These are phyloP conservation scores for Microglena sp. DNA, from an alignment of 139 green algal species.

Conservation along the genomic window DNA sequence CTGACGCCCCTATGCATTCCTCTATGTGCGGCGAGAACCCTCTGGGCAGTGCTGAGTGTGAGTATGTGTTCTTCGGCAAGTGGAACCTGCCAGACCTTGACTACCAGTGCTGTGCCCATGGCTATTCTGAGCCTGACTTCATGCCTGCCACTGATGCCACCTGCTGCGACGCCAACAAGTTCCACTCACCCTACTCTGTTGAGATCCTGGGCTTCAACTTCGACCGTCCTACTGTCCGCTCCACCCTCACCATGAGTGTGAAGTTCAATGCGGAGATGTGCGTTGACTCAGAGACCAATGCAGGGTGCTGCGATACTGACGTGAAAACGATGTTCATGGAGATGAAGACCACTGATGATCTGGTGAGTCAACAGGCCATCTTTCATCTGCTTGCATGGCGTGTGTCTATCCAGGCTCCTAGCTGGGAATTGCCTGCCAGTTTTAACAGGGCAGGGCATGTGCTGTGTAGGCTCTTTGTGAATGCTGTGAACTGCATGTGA, in stretches of 20 bases:
- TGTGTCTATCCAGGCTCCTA: no score
- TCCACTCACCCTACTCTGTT: constrained; percentile 24
- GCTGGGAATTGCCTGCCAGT: no score
- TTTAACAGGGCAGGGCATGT: no score
- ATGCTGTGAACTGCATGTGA: no score
- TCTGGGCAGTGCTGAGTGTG: constrained; percentile 19
- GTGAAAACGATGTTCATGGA: constrained; percentile 25
- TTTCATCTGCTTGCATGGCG: no score
- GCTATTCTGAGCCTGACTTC: constrained; percentile 9
- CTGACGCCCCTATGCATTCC: no score
- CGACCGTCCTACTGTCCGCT: neutral
- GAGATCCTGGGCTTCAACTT: neutral
- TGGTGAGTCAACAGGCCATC: no score
- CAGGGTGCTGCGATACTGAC: constrained; percentile 23
- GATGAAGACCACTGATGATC: neutral
- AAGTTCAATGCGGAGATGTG: constrained; percentile 8
- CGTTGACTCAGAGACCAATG: constrained; percentile 16
- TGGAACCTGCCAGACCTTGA: constrained; percentile 15
- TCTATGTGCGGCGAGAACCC: constrained; percentile 16
- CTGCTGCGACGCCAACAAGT: constrained; percentile 20
- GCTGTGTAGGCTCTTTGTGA: no score
- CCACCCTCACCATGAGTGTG: constrained; percentile 7
- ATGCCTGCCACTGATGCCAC: neutral
- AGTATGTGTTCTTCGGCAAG: constrained; percentile 32
- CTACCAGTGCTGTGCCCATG: constrained; percentile 29